A percentile compares a stretch with the other conserved stretches of the same genome.
These are phyloP conservation scores for Aspergillus sp. DNA, from an alignment of 2,329 filamentous ascomycete species.

Conservation along the genomic window DNA sequence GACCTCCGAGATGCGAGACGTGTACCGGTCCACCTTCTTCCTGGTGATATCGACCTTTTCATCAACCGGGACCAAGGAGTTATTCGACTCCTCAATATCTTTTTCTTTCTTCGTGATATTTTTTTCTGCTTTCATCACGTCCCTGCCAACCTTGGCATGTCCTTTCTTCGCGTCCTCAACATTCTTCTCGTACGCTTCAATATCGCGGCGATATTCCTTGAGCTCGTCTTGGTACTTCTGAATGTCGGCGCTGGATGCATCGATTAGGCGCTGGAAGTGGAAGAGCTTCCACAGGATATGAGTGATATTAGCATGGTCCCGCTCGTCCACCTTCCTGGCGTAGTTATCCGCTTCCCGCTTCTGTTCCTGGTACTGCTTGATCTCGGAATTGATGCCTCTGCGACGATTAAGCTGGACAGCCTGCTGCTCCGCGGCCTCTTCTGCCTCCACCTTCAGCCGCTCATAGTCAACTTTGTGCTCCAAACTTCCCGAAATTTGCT, in stretches of 20 bases:
- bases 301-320: slow-evolving; percentile 81
- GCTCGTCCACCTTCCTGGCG: slow-evolving; percentile 79
- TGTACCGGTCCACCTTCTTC: slow-evolving; percentile 59
- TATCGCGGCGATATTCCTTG: slow-evolving; percentile 80
- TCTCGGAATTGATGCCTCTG: slow-evolving; percentile 91
- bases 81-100: slow-evolving; percentile 76
- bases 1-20: slow-evolving; percentile 60
- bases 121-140: slow-evolving; percentile 73
- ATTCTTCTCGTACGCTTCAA: slow-evolving; percentile 71
- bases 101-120: slow-evolving; percentile 78
- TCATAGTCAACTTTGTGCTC: slow-evolving; percentile 96
- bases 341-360: slow-evolving; percentile 93
- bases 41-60: slow-evolving; percentile 80
- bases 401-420: slow-evolving; percentile 80
- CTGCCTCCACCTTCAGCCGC: slow-evolving; percentile 71
- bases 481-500: slow-evolving; percentile 93
- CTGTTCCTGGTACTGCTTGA: slow-evolving; percentile 95
- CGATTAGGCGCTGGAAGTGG: slow-evolving; percentile 87
- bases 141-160: slow-evolving; percentile 66
- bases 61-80: slow-evolving; percentile 76
- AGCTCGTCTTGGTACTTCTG: slow-evolving; percentile 89
- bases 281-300: slow-evolving; percentile 96
- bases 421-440: slow-evolving; percentile 80
- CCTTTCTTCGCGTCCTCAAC: slow-evolving; percentile 75
- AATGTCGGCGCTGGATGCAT: slow-evolving; percentile 82